These are phyloP conservation scores for Gynochthodes officinalis DNA, from an alignment of 257 asterid species.

Conservation along the genomic window DNA sequence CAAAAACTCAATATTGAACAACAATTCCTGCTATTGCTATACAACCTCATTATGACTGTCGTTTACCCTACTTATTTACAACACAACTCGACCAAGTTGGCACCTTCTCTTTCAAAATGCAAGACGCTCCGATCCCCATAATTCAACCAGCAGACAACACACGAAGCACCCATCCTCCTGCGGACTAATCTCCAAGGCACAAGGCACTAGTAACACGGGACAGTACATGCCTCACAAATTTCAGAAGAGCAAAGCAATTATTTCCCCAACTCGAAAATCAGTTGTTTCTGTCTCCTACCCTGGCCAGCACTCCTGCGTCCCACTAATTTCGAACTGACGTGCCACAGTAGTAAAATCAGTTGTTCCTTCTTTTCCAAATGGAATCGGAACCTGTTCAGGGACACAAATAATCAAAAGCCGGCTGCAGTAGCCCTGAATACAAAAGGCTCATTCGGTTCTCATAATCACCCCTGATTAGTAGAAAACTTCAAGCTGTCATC, in stretches of 20 bases:
- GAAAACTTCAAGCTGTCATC: slow-evolving; percentile 73
- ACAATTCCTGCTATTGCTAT: slow-evolving; percentile 28
- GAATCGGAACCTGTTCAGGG: slow-evolving; percentile 2
- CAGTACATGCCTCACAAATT: slow-evolving; percentile 5
- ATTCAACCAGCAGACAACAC: background rate
- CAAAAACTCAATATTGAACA: slow-evolving; percentile 16
- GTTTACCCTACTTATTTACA: slow-evolving; percentile 30
- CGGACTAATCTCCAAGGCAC: slow-evolving; percentile 12
- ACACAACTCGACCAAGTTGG: slow-evolving; percentile 8
- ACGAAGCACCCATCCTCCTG: slow-evolving; percentile 11
- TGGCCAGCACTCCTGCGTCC: slow-evolving; percentile 14
- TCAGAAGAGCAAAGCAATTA: background rate
- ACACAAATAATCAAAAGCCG: slow-evolving; percentile 6
- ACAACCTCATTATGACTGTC: slow-evolving; percentile 25
- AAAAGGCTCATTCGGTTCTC: slow-evolving; percentile 10
- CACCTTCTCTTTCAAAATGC: slow-evolving; percentile 12
- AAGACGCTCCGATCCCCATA: background rate
- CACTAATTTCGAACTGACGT: background rate
- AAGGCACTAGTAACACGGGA: slow-evolving; percentile 9
- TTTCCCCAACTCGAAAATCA: slow-evolving; percentile 9
- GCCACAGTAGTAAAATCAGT: background rate
- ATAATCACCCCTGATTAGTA: slow-evolving; percentile 58
- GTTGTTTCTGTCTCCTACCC: background rate
- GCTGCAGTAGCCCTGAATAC: slow-evolving; percentile 6
- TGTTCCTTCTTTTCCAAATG: slow-evolving; percentile 2